phyloP scores from a whole-genome alignment of 345 rosid species.

The Euclidium syriacum region DNA sequence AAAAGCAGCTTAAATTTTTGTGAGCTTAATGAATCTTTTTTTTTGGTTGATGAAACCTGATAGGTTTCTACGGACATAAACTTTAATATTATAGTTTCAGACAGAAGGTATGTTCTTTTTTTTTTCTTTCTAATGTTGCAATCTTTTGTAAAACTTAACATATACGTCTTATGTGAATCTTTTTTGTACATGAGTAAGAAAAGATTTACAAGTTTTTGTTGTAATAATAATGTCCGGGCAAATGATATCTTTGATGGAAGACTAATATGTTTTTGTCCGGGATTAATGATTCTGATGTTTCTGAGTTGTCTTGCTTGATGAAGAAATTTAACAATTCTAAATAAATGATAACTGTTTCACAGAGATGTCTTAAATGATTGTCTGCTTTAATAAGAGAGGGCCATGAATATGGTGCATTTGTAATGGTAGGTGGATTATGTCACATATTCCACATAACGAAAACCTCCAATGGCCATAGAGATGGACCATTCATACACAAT shows the following conservation, averaged over 20 bases:
- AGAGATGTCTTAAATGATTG: too few species aligned
- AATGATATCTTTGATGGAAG: too few species aligned
- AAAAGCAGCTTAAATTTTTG: not conserved
- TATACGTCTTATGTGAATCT: slow-evolving; percentile 41
- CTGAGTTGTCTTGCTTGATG: not conserved
- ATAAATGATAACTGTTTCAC: too few species aligned
- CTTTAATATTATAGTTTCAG: slow-evolving; percentile 3
- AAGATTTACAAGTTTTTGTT: not conserved
- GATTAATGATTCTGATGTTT: too few species aligned
- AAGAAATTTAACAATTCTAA: not conserved
- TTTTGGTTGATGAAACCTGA: slow-evolving; percentile 9
- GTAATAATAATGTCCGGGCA: not conserved
- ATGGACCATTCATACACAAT: not conserved
- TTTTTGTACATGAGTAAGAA: slow-evolving; percentile 45
- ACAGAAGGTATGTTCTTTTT: not conserved
- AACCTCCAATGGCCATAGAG: not conserved
- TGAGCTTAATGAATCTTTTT: slow-evolving; percentile 7
- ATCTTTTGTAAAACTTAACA: slow-evolving; percentile 21
- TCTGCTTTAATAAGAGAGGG: too few species aligned
- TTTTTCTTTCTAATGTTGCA: not conserved
- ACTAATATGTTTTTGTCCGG: too few species aligned
- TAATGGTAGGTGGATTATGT: not conserved
- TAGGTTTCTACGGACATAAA: too few species aligned
- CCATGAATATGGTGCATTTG: not conserved
- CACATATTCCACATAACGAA: too few species aligned